phyloP scores from a whole-genome alignment of 2,329 filamentous ascomycete species.

The Alternaria gaisen region DNA sequence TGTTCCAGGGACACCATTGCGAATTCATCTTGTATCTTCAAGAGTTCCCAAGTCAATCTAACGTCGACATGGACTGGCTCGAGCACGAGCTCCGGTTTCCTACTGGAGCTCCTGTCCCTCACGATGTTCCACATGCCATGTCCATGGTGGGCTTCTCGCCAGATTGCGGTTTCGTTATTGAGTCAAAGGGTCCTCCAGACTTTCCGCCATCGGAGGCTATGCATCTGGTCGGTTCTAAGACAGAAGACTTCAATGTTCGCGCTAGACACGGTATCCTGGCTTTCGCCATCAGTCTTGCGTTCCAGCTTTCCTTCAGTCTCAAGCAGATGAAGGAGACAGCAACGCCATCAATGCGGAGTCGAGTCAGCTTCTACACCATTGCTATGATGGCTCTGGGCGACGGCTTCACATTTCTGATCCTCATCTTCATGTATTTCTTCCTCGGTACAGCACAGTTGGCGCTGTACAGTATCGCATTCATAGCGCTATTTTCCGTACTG shows the following conservation, averaged over 20 bases:
- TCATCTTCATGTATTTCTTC: conserved; percentile 62
- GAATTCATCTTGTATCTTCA: conserved; percentile 91
- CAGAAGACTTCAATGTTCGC: conserved; percentile 63
- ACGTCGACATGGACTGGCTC: conserved; percentile 58
- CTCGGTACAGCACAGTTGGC: conserved; percentile 64
- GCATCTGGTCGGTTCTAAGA: conserved; percentile 66
- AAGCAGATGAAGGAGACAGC: conserved; percentile 71
- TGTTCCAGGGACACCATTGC: conserved; percentile 78
- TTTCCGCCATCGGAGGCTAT: conserved; percentile 60
- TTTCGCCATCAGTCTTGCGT: conserved; percentile 59
- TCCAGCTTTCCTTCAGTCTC: conserved; percentile 66
- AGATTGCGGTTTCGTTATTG: conserved; percentile 71
- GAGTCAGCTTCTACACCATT: conserved; percentile 71
- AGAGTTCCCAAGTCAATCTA: conserved; percentile 53
- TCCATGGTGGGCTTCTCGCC: conserved; percentile 70
- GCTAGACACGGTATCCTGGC: conserved; percentile 63
- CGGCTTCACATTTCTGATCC: conserved; percentile 65
- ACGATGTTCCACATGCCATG: conserved; percentile 63
- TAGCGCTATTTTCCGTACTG: conserved; percentile 67
- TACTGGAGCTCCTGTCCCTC: conserved; percentile 63
- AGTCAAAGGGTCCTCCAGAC: conserved; percentile 67
- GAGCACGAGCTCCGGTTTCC: conserved; percentile 69
- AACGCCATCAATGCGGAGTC: conserved; percentile 70
- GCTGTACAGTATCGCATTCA: conserved; percentile 64
- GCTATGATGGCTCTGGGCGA: conserved; percentile 69